Evolutionary conservation across 2,329 filamentous ascomycete species (phyloP).

Genomic region (Colletotrichum lini): DNA sequence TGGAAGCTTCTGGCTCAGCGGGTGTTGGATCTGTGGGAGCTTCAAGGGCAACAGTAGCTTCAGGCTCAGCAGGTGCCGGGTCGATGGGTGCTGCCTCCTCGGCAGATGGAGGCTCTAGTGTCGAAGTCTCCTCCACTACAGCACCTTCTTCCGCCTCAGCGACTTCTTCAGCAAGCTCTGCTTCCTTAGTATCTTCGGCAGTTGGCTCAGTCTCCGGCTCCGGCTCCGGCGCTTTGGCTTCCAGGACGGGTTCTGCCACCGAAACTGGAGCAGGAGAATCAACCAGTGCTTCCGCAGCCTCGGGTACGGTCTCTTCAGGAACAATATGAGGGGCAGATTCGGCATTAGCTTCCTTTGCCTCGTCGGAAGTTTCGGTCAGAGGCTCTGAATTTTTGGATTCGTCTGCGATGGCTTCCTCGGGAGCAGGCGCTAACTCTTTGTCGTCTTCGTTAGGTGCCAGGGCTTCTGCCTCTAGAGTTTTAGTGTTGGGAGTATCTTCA

Average conservation of each 20-base stretch:
- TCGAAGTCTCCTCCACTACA: constrained; percentile 9
- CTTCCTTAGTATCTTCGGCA: constrained; percentile 3
- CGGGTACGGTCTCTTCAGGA: not conserved
- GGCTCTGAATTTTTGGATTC: not conserved
- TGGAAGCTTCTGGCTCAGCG: not conserved
- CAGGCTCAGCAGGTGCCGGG: not conserved
- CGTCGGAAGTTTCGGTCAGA: not conserved
- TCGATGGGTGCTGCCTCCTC: not conserved
- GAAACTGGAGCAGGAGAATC: constrained; percentile 4
- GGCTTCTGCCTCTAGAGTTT: not conserved
- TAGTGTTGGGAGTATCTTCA: not conserved
- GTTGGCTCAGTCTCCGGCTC: constrained; percentile 8
- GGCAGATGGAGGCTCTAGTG: not conserved
- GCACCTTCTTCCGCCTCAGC: constrained; percentile 29
- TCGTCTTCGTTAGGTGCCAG: not conserved
- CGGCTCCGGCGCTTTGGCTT: constrained; percentile 14
- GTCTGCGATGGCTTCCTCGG: not conserved
- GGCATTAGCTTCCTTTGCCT: constrained; percentile 2
- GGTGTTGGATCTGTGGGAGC: not conserved
- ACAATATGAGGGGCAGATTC: not conserved
- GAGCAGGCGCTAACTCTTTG: not conserved
- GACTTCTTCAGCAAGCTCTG: constrained; percentile 14
- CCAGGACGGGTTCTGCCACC: not conserved
- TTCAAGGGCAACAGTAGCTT: not conserved
- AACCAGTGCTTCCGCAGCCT: not conserved